Evolutionary conservation across 1,139 yeast genomes (phyloP).

Genomic region (Saccharomycopsis crataegensis): DNA sequence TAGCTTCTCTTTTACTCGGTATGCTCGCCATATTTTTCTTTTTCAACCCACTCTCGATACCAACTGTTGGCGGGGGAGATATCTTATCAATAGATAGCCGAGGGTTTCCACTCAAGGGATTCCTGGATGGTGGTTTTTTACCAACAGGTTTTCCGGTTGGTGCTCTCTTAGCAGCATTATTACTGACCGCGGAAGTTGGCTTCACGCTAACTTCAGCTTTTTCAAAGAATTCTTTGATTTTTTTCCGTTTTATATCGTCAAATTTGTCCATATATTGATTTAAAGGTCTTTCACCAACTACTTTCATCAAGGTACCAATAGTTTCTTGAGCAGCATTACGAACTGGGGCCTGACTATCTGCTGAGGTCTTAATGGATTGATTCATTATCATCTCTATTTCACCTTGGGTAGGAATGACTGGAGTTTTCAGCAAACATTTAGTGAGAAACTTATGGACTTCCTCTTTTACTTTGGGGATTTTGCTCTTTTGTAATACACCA

Average conservation of each 20-base stretch:
- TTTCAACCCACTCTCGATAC: background rate
- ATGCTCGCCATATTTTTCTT: background rate
- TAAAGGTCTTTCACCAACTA: conserved; percentile 68
- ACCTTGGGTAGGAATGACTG: conserved; percentile 39
- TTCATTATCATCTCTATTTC: conserved; percentile 56
- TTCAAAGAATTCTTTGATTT: conserved; percentile 55
- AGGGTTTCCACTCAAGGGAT: background rate
- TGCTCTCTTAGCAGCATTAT: background rate
- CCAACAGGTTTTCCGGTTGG: background rate
- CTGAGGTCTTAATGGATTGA: conserved; percentile 50
- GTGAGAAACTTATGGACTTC: conserved; percentile 60
- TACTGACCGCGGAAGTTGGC: background rate
- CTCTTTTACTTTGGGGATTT: conserved; percentile 77
- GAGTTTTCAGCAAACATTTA: conserved; percentile 52
- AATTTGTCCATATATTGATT: conserved; percentile 53
- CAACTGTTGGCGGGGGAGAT: background rate
- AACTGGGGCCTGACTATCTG: conserved; percentile 81
- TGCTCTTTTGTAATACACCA: conserved; percentile 36
- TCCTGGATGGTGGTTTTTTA: background rate
- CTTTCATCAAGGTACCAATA: conserved; percentile 77
- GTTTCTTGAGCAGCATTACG: conserved; percentile 74
- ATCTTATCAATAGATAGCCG: background rate
- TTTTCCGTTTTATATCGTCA: conserved; percentile 66
- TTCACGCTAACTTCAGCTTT: conserved; percentile 46
- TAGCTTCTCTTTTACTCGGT: conserved; percentile 16